Evolutionary conservation across 805 yeast genomes (phyloP), one percentile per base, ranked within the genome.

Genomic region (Spathaspora sp.): DNA sequence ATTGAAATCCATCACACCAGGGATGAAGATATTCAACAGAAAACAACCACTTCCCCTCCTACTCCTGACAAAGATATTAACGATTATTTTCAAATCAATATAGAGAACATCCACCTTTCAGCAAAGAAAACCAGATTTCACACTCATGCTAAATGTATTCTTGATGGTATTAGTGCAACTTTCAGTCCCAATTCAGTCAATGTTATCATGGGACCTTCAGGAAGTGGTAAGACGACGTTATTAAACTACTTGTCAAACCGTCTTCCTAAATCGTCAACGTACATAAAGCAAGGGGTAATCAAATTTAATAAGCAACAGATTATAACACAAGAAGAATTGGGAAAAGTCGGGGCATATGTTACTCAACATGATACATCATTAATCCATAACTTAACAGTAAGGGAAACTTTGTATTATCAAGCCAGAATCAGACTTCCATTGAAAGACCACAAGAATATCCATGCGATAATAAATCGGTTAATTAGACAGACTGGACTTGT

Each of bases 341-440:
- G 69, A 7, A 58, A 58, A 42, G 61, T 70, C 5, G 78, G 93
- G 48, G 88, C 93, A 0, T 89, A 86, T 66, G 96, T 89, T 18
- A 80, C 88, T 5, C 97, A 89, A 61, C 89, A 86, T 57, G 96
- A 89, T 62, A 85, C 82, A 55, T 83, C 87, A 39, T 70, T 89
- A 49, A 68, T 88, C 42, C 80, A 93, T 1, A 75, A 83, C 7
- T 70, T 89, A 50, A 89, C 96, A 0, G 96, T 90, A 1, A 65
- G 84, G 47, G 97, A 89, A 66, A 88, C 96, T 0, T 68, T 89
- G 19, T 73, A 75, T 51, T 87, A 75, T 67, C 90, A 91, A 31
- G 96, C 96, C 0, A 77, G 72, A 43, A 66, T 90, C 45, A 70
- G 96, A 54, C 66, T 89, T 14, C 83, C 88, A 5, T 49, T 53